Base-by-base conservation (phyloP, 2,329 filamentous ascomycete genomes). In the Dactylellina haptotyla region DNA sequence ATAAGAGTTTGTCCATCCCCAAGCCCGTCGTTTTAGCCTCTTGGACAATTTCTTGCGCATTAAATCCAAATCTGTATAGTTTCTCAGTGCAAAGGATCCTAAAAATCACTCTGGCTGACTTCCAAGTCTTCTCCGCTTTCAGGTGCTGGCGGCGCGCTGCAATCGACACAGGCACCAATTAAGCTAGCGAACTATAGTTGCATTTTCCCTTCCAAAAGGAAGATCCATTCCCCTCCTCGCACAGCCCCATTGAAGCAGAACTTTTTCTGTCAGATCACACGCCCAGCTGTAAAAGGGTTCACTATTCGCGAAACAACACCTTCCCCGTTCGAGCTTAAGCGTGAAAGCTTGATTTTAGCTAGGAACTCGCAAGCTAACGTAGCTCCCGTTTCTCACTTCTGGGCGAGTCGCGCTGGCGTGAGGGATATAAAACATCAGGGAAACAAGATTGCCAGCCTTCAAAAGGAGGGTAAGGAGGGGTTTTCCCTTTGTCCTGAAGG, bases 1-100 rank as follows among this genome's bases (percentile, higher is more conserved):
- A 85, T 86, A 79, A 84, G 85, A 76, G 84, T 26, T 53, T 25
- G 26, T 18, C n/a, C 39, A 9, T 6, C n/a, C n/a, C n/a, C n/a
- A n/a, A n/a, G n/a, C n/a, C n/a, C n/a, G n/a, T n/a, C n/a, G n/a
- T n/a, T n/a, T n/a, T n/a, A n/a, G n/a, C n/a, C n/a, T n/a, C n/a
- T n/a, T n/a, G n/a, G n/a, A n/a, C n/a, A n/a, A n/a, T n/a, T n/a
- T n/a, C n/a, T n/a, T n/a, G n/a, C n/a, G n/a, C n/a, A n/a, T n/a
- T n/a, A n/a, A n/a, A n/a, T n/a, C n/a, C n/a, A n/a, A n/a, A n/a
- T n/a, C n/a, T n/a, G n/a, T n/a, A n/a, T n/a, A n/a, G n/a, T n/a
- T n/a, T n/a, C n/a, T 26, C 5, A 50, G 23, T 26, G 4, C 20
- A 26, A 25, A 23, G 25, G n/a, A n/a, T 45, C 8, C 3, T 9